phyloP scores from a whole-genome alignment of 768 basidiomycete genomes.

The Leccinum rimulosum region DNA sequence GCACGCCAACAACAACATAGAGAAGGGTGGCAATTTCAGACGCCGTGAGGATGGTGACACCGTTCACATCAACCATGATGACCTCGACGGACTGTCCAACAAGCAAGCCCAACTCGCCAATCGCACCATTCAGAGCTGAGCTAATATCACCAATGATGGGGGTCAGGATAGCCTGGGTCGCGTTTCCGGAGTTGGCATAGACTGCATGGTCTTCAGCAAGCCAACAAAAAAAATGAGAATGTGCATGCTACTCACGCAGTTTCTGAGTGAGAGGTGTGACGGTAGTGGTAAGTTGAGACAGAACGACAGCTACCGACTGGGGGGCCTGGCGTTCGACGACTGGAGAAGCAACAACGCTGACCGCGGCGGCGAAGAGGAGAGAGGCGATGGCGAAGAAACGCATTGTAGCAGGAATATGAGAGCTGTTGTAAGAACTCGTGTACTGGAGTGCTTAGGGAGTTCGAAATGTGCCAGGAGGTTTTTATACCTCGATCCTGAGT shows the following conservation, averaged over 20 bases:
- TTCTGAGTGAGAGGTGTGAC: conserved; percentile 8
- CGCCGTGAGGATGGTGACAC: background rate
- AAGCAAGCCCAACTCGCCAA: conserved; percentile 4
- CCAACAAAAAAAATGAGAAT: background rate
- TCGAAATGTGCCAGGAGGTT: background rate
- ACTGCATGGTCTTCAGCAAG: conserved; percentile 3
- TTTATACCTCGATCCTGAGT: conserved; percentile 9
- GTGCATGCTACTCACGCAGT: conserved; percentile 5
- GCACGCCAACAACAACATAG: background rate
- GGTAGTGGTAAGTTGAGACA: conserved; percentile 2
- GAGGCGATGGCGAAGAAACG: conserved; percentile 8
- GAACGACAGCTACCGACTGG: conserved; percentile 6
- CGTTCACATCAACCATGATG: conserved; percentile 10
- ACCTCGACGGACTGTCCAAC: background rate
- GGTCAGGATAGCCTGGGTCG: conserved; percentile 7
- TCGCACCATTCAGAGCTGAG: conserved; percentile 4
- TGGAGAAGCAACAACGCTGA: conserved; percentile 10
- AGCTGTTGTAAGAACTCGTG: conserved; percentile 5
- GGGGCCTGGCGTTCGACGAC: conserved; percentile 5
- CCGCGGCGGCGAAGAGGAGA: conserved; percentile 6
- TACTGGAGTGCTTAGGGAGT: conserved; percentile 8
- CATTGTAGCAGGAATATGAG: conserved; percentile 2
- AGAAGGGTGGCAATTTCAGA: conserved; percentile 10
- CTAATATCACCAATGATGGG: conserved; percentile 9
- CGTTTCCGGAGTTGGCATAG: conserved; percentile 10